Conservation (phyloP, 2,329 filamentous ascomycete species). For the Stenocarpella maydis region DNA sequence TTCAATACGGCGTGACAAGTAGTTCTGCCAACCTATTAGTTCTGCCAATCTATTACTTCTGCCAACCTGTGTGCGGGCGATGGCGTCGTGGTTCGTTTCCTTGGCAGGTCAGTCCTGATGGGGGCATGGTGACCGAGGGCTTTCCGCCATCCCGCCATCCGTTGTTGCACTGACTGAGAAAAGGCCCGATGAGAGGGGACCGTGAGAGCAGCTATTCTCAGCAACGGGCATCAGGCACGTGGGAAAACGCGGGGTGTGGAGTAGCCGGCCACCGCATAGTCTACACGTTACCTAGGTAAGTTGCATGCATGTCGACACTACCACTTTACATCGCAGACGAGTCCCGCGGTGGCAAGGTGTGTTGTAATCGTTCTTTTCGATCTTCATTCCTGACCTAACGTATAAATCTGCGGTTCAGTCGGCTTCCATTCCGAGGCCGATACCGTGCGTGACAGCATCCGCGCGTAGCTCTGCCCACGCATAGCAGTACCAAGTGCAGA, state of each 20-base stretch:
- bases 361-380: neutral
- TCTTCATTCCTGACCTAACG: conserved; percentile 14
- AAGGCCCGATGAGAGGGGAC: neutral
- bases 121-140: too few species aligned
- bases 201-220: neutral
- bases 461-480: neutral
- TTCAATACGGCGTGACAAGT: too few species aligned
- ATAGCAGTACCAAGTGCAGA: neutral
- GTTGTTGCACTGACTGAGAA: too few species aligned
- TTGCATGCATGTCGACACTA: too few species aligned
- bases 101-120: too few species aligned
- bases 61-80: too few species aligned
- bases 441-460: neutral
- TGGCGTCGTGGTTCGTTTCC: too few species aligned
- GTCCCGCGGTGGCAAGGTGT: neutral
- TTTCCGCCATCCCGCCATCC: neutral
- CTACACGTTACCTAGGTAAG: too few species aligned
- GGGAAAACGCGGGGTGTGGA: neutral
- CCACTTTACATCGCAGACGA: too few species aligned
- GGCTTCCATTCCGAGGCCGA: neutral
- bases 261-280: too few species aligned
- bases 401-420: conserved; percentile 1
- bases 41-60: too few species aligned
- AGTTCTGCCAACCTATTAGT: too few species aligned
- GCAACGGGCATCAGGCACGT: neutral